Evolutionary conservation across 2,329 filamentous ascomycete species (phyloP), one percentile per base, ranked within the genome.

Genomic region (Trichoderma gracile): DNA sequence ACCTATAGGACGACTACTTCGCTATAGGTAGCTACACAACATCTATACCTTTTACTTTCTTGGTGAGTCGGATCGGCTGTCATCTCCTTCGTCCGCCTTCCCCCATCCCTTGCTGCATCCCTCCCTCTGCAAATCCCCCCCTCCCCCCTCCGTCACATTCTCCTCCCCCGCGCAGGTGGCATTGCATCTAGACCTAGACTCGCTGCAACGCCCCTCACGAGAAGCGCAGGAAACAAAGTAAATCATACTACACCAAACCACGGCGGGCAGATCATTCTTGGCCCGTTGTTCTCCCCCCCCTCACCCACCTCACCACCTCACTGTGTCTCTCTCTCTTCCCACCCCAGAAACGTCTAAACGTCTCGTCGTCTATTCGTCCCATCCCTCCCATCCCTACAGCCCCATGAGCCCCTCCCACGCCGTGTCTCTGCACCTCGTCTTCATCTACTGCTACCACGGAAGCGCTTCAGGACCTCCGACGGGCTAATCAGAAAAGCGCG

Each of bases 401-500:
- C 19, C 45, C 25, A 8, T 3, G 33, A 30, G 9, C 55, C 19
- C 43, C 55, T 47, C 42, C n/a, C 43, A 12, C 46, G 12, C 46
- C 46, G 15, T 21, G 19, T 21, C 46, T 25, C 46, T 23, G 19
- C 46, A 19, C 27, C 23, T n/a, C 47, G 5, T 30, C 47, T 19
- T 30, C 25, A 25, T 25, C 47, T 12, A 47, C 55, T 30, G 15
- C 12, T 4, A 17, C 21, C 12, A 7, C 25, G 19, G 27, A 27
- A 27, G 54, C 27, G 27, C n/a, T n/a, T 19, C 19, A 57, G n/a
- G 42, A 57, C 38, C 57, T 47, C 47, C 58, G 47, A 33, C 58
- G 17, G 52, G 58, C 58, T 61, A 61, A 61, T 52, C 7, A 53
- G 52, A 38, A 61, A 61, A 61, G 38, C 58, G 58, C 58, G 47